Evolutionary conservation across 306 rosid species (phyloP), one percentile per base, ranked within the genome.

Genomic region (Cyamopsis tetragonoloba): DNA sequence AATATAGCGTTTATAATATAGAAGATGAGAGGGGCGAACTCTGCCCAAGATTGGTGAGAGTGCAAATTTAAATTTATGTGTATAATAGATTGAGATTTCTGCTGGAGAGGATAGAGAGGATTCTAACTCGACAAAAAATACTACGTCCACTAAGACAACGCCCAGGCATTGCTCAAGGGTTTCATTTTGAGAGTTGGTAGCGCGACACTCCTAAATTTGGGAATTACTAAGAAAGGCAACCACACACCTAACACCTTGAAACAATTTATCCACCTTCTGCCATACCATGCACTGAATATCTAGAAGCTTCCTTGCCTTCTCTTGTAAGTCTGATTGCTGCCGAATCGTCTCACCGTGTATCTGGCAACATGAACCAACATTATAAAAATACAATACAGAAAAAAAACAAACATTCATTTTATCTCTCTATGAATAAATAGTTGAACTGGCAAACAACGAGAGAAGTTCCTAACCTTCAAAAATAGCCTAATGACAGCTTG

Each of bases 291-390:
- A 55, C 38, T 93, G 98, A 57, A 82, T 78, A 26, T 93, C 97
- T 15, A 88, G 87, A 55, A 93, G 90, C 79, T 80, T 85, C 76
- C 77, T 81, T 12, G 96, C 96, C 86, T 90, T 89, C 7, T 81
- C 90, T 62, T 85, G 97, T 43, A 93, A 81, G 54, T 67, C 56
- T 43, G 83, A 71, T 43, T 82, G 88, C 76, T 90, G 72, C 59
- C 95, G 76, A 65, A 93, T 77, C 2, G 97, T 86, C 76, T 93
- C 96, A 5, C 99, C 96, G 4, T 90, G 99, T 68, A 93, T 88
- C 96, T 93, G 77, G 35, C 48, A 13, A 34, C 24, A 66, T 70
- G 44, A 69, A 73, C 50, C 71, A 54, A 32, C 18, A 53, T 18
- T 65, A 44, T 73, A 23, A 70, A 15, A n/a, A 18, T 38, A 7